Evolutionary conservation across 2,329 filamentous ascomycete genomes (phyloP), one percentile per base, ranked within the genome.

Genomic region (Phaeosphaeriaceae sp.): DNA sequence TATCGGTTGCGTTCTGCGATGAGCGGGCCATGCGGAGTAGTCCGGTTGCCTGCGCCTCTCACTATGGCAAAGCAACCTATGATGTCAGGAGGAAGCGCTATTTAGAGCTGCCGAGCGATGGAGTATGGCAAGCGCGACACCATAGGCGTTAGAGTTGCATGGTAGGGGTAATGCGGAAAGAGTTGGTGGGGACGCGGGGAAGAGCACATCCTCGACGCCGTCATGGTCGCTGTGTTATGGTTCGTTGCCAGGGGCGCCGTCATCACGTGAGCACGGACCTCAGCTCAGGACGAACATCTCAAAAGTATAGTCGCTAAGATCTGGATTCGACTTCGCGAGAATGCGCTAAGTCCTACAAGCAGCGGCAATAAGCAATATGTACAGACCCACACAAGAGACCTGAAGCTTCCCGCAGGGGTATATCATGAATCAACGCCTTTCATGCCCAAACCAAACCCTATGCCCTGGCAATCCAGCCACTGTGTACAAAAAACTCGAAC

Each of bases 401-500:
- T 10, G 25, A 20, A 21, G 46, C 46, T 54, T 60, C 56, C 48
- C 56, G 42, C 52, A 60, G 53, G 67, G 68, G 65, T 72, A 71
- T 72, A 59, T 42, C 56, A 56, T 53, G 51, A 53, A 51, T 42
- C 54, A 65, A 57, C 61, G 53, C 59, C 61, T 45, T 53, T 44
- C 22, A 63, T 56, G 41, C 54, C 53, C 58, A 25, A 54, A 6
- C 24, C 45, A n/a, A 44, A 5, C 45, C 44, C 65, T 65, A 96
- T 24, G 89, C 91, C 81, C 96, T 95, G 31, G 89, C 90, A 60
- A 98, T 89, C 93, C 94, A 98, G 2, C 94, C 95, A 55, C 89
- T 89, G 73, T 93, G 91, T 62, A 96, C 91, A 80, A 97, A 93
- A 75, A 97, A 98, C 76, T 98, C 95, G 78, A 94, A 97, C 57